A percentile compares a stretch with the other conserved stretches of the same genome.
Conservation (phyloP, 1,284 basidiomycete species). For the Cystobasidium pallidum region DNA sequence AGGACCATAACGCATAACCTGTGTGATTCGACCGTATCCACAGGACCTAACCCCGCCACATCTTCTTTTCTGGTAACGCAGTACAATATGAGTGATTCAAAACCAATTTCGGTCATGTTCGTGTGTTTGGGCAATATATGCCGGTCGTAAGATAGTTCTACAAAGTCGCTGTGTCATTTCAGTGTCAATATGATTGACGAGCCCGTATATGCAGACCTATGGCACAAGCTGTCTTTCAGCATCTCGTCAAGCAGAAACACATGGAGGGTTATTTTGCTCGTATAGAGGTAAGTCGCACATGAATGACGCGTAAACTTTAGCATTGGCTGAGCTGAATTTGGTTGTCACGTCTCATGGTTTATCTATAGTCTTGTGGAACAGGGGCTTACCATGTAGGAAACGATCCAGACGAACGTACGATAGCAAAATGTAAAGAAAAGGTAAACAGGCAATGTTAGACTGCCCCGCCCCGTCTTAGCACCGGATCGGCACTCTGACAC, state of each 20-base stretch:
- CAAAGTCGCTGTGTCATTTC: too few relatives aligned
- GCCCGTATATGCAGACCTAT: slow-evolving; percentile 33
- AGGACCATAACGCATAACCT: too few relatives aligned
- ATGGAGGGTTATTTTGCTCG: slow-evolving; percentile 43
- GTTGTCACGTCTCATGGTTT: too few relatives aligned
- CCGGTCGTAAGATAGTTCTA: slow-evolving; percentile 23
- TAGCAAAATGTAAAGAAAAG: slow-evolving; percentile 42
- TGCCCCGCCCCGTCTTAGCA: too few relatives aligned
- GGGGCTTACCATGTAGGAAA: slow-evolving; percentile 52
- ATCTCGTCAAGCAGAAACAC: slow-evolving; percentile 47
- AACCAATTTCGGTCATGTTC: slow-evolving; percentile 37
- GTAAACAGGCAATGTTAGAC: too few relatives aligned
- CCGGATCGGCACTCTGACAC: background rate
- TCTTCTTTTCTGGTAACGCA: too few relatives aligned
- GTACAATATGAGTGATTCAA: background rate
- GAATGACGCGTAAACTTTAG: too few relatives aligned
- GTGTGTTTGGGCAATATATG: slow-evolving; percentile 43
- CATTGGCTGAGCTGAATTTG: too few relatives aligned
- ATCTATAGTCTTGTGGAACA: slow-evolving; percentile 46
- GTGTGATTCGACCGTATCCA: too few relatives aligned
- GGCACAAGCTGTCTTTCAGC: slow-evolving; percentile 51
- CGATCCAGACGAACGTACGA: slow-evolving; percentile 48
- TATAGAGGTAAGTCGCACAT: slow-evolving; percentile 42
- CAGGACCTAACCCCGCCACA: too few relatives aligned
- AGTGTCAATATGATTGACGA: too few relatives aligned